phyloP scores from a whole-genome alignment of 2,329 filamentous ascomycete genomes.

The Calonectria crousiana region DNA sequence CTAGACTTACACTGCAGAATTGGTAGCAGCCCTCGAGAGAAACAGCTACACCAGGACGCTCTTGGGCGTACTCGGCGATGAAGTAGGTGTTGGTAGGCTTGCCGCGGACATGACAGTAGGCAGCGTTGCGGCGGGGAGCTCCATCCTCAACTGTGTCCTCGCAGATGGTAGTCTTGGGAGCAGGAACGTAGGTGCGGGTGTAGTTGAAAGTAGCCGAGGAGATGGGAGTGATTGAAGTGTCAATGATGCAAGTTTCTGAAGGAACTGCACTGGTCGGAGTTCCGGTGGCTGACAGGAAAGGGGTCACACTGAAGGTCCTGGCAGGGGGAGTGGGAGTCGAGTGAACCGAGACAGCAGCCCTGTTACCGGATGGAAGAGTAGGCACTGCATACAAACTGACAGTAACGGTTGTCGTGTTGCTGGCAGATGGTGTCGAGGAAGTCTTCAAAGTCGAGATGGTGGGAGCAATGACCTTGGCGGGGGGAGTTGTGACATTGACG shows the following conservation, averaged over 20 bases:
- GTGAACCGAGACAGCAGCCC: slow-evolving; percentile 27
- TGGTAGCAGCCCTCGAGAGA: slow-evolving; percentile 57
- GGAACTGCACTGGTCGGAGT: slow-evolving; percentile 13
- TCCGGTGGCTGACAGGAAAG: slow-evolving; percentile 16
- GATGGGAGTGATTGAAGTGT: slow-evolving; percentile 44
- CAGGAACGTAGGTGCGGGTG: slow-evolving; percentile 39
- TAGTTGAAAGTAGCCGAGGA: slow-evolving; percentile 41
- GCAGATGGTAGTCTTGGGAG: slow-evolving; percentile 45
- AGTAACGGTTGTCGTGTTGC: slow-evolving; percentile 28
- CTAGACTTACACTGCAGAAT: slow-evolving; percentile 51
- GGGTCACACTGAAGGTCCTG: slow-evolving; percentile 19
- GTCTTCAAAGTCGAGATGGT: neutral
- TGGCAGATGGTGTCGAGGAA: slow-evolving; percentile 14
- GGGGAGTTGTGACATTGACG: neutral
- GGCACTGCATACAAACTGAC: slow-evolving; percentile 4
- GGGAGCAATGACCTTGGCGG: neutral
- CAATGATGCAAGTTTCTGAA: slow-evolving; percentile 18
- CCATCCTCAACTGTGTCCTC: slow-evolving; percentile 46
- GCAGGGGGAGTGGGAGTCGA: slow-evolving; percentile 27
- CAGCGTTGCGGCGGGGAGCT: slow-evolving; percentile 41
- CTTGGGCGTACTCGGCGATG: slow-evolving; percentile 53
- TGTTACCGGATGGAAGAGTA: slow-evolving; percentile 18
- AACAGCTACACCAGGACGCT: slow-evolving; percentile 48
- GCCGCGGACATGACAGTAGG: slow-evolving; percentile 56
- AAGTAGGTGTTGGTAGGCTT: slow-evolving; percentile 51